These are phyloP conservation scores for Chaetomium fimeti DNA, from an alignment of 495 filamentous ascomycete species.

Conservation along the genomic window DNA sequence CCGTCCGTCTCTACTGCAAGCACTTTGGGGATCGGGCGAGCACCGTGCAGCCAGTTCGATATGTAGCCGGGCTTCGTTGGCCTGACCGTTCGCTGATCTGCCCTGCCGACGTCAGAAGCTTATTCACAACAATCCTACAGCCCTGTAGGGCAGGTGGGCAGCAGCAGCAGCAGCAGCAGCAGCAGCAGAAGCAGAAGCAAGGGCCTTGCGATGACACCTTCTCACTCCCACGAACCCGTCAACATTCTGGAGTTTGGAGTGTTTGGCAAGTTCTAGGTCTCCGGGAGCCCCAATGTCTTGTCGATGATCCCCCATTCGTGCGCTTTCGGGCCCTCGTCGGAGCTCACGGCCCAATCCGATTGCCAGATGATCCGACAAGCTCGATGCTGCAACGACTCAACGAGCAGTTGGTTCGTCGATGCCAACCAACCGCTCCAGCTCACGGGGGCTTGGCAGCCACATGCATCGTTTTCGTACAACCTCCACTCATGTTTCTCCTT, in stretches of 20 bases:
- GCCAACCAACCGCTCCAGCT: not conserved
- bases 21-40: not conserved
- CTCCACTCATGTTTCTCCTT: not conserved
- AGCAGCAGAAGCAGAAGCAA: too few relatives aligned
- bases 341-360: not conserved
- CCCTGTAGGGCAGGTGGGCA: conserved; percentile 22
- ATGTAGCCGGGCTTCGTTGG: not conserved
- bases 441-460: not conserved
- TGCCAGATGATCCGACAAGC: not conserved
- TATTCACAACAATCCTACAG: conserved; percentile 20
- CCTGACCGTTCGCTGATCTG: not conserved
- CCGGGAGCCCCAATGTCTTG: not conserved
- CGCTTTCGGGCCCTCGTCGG: not conserved
- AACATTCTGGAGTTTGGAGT: not conserved
- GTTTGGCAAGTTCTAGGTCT: not conserved
- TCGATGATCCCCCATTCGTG: not conserved
- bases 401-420: not conserved
- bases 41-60: not conserved
- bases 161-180: too few relatives aligned
- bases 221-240: not conserved
- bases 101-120: conserved; percentile 23
- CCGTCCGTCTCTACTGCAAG: too few relatives aligned
- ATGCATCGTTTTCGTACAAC: not conserved
- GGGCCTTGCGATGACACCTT: not conserved
- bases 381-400: not conserved